Conservation (phyloP, 495 filamentous ascomycete species). For the Penicillium crystallinum region DNA sequence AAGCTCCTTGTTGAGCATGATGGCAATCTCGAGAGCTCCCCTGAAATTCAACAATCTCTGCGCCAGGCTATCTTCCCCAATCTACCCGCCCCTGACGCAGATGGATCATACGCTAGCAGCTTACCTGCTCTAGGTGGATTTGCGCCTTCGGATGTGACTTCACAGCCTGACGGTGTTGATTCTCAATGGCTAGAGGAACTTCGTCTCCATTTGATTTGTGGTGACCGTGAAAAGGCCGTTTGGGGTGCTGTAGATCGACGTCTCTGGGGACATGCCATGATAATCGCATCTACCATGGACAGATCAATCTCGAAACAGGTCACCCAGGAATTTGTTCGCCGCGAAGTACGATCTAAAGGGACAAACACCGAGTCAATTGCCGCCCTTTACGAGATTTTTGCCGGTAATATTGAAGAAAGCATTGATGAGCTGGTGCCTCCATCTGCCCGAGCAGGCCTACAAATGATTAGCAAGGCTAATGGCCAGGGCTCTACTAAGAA, state of each 20-base stretch:
- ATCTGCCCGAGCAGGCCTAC: slow-evolving; percentile 85
- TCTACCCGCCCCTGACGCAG: slow-evolving; percentile 34
- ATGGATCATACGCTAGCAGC: slow-evolving; percentile 16
- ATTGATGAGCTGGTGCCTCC: slow-evolving; percentile 95
- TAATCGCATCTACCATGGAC: slow-evolving; percentile 74
- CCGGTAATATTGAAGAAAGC: slow-evolving; percentile 89
- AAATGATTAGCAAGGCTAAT: slow-evolving; percentile 71
- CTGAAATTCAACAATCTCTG: slow-evolving; percentile 66
- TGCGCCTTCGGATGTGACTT: slow-evolving; percentile 20
- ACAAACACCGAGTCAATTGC: slow-evolving; percentile 79
- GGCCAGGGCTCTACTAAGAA: slow-evolving; percentile 60
- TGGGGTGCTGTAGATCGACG: slow-evolving; percentile 93
- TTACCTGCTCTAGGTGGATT: slow-evolving; percentile 27
- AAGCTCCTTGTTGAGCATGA: slow-evolving; percentile 79
- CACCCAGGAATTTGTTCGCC: slow-evolving; percentile 85
- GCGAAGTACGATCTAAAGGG: slow-evolving; percentile 76
- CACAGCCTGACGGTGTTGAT: slow-evolving; percentile 58
- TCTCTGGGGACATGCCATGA: slow-evolving; percentile 93
- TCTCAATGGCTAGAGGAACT: slow-evolving; percentile 62
- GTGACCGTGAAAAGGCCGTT: slow-evolving; percentile 85
- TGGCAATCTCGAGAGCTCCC: slow-evolving; percentile 70
- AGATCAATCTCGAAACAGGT: slow-evolving; percentile 81
- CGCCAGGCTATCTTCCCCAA: slow-evolving; percentile 68
- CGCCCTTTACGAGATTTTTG: slow-evolving; percentile 86
- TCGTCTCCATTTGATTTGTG: slow-evolving; percentile 63